Evolutionary conservation across 148 eudicot species (phyloP).

Genomic region (Pharnaceum exiguum): DNA sequence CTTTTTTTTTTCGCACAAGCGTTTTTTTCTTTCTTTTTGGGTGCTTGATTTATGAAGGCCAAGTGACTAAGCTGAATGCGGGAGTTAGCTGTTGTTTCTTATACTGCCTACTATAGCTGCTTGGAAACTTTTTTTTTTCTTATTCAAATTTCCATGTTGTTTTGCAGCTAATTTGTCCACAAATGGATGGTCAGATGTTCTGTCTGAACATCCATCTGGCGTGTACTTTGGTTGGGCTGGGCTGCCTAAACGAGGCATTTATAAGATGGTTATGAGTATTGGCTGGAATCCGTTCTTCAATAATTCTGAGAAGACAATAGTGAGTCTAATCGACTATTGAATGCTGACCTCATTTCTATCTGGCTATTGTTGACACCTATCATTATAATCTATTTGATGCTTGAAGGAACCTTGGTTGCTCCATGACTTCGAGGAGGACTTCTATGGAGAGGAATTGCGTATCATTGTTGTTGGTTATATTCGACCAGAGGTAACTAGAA

Average conservation of each 20-base stretch:
- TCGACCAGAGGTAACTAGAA: slow-evolving; percentile 67
- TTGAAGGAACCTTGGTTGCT: slow-evolving; percentile 96
- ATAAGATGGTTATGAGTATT: slow-evolving; percentile 98
- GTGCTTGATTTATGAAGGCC: too few relatives aligned
- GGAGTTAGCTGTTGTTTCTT: too few relatives aligned
- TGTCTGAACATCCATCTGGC: slow-evolving; percentile 75
- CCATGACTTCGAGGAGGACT: slow-evolving; percentile 83
- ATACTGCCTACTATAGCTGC: too few relatives aligned
- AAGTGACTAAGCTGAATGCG: too few relatives aligned
- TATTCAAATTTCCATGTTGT: too few relatives aligned
- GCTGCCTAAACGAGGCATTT: slow-evolving; percentile 58
- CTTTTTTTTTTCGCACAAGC: too few relatives aligned
- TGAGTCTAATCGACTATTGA: slow-evolving; percentile 34
- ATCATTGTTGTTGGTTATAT: slow-evolving; percentile 85
- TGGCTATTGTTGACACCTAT: background rate
- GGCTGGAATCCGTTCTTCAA: slow-evolving; percentile 95
- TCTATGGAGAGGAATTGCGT: slow-evolving; percentile 80
- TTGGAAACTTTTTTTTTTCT: too few relatives aligned
- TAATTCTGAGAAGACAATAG: slow-evolving; percentile 88
- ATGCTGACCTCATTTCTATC: background rate
- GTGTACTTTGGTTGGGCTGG: slow-evolving; percentile 97
- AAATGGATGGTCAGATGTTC: slow-evolving; percentile 52
- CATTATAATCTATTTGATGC: background rate
- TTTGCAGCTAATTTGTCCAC: slow-evolving; percentile 75
- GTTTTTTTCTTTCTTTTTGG: too few relatives aligned